Base-by-base conservation (phyloP, 2,329 filamentous ascomycete species). In the Aureobasidium leucospermi region DNA sequence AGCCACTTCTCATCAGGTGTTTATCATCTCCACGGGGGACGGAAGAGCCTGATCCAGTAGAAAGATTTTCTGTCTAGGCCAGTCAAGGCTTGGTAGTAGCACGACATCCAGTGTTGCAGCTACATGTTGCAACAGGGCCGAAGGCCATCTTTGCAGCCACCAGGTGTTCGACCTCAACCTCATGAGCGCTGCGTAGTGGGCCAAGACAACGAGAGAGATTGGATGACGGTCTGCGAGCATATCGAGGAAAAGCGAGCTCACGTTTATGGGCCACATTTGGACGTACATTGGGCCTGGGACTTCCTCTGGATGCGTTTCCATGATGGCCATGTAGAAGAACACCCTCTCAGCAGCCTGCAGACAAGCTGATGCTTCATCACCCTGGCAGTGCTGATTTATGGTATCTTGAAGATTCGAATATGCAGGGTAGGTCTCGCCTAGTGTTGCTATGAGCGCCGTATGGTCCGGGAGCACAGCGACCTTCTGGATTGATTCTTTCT, bases 251-350 rank as follows among this genome's bases (percentile, higher is more conserved):
- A 39, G n/a, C 28, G 53, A 6, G n/a, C 29, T 29, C 13, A 59
- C 34, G n/a, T 60, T 16, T 9, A 60, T 31, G 10, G 57, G 57
- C 57, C 57, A 59, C 57, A 59, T 59, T 10, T 52, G 46, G 15
- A 59, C 16, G 23, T 51, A 59, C 45, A 48, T 58, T 1, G 55
- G 32, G 6, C 45, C 45, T 4, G 32, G 45, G 8, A 39, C n/a
- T 11, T 46, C 39, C 8, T 41, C 15, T 6, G 36, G 41, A n/a
- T 60, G 15, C 6, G 38, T 28, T 38, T 53, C 57, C 15, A 47
- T 23, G 15, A 60, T 48, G 5, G 58, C 42, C 47, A 55, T 60
- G 41, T 60, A 60, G 11, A 7, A n/a, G 19, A 60, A 60, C 28
- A 53, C 4, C 1, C 1, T 19, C 8, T 55, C 39, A 9, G 31